Base-by-base conservation (phyloP, 345 rosid genomes). In the Salix arbutifolia region DNA sequence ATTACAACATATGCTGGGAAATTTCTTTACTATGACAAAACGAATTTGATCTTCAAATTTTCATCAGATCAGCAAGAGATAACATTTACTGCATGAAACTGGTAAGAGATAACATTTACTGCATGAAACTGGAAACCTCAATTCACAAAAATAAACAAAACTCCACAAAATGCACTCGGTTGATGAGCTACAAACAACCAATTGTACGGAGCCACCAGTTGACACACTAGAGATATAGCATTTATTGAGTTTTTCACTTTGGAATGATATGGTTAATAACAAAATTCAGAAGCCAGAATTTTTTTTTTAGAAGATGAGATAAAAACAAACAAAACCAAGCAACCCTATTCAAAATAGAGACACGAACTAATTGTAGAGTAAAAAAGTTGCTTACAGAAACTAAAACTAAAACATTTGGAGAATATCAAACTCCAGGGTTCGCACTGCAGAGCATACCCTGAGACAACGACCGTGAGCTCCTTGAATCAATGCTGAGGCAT, bases 361-460 rank as follows among this genome's bases (percentile, higher is more conserved):
- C 37, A 67, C 13, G 67, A 48, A 42, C 53, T n/a, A 23, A 69
- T 30, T 58, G 70, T 38, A 61, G 79, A 76, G 84, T 14, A 38
- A 78, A 80, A 79, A 83, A 75, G 88, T 82, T 81, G 90, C 91
- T 93, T 90, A 89, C 96, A 79, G 87, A 87, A 65, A 85, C 81
- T 77, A 89, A 88, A 88, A 84, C 80, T 79, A 86, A 74, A 86
- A 90, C 82, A 86, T 84, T 78, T 82, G 85, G 89, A 77, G 82
- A 83, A 65, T 76, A 89, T 92, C 97, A 94, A 91, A 91, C 98
- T 84, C 97, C 97, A 80, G 97, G 97, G 78, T 92, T 89, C 65
- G 97, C 97, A 91, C 88, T 88, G 93, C 94, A 90, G 75, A 94
- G 86, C 99, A 89, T 93, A 93, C 97, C 98, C 98, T 92, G 98